Evolutionary conservation across 306 rosid genomes (phyloP), one percentile per base, ranked within the genome.

Genomic region (Abrus precatorius): DNA sequence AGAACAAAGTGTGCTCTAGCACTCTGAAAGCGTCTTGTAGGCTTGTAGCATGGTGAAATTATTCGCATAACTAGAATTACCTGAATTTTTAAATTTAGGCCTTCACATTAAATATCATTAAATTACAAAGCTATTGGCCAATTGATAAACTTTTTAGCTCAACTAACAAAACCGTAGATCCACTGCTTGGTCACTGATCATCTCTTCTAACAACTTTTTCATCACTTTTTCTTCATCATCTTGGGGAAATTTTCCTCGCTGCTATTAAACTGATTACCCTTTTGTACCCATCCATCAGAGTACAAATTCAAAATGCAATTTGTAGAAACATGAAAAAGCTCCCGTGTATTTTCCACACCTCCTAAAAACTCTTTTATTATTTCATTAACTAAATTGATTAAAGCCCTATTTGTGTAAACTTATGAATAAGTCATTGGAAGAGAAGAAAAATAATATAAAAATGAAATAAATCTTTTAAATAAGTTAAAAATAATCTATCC

Each of bases 1-100:
- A 28, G 27, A 84, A 80, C 44, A 80, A 62, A 75, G 72, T 53
- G 66, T 45, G 61, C 12, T 74, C 45, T 9, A 64, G 53, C 28
- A 66, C 32, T 50, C 66, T 32, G 4, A 43, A 54, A 30, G 30
- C 7, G 20, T 6, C 52, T 59, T 52, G 62, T 57, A 67, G 72
- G 63, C 44, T 36, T 81, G 55, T 45, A 59, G 45, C 52, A 82
- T 44, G 57, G 32, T 75, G 7, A 50, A 45, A 64, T 9, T 69
- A 69, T 75, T 64, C 69, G 14, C 3, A 33, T 65, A 14, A 79
- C 36, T 76, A 49, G 67, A 57, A 48, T 43, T 59, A 7, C 62
- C 61, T 30, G 5, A 40, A 60, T 59, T 67, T 62, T 29, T 2
- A 28, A 11, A 50, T 60, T 54, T 47, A 61, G 54, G 40, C 9